Base-by-base conservation (phyloP, 2,329 filamentous ascomycete species). In the Aspergillus ruber region DNA sequence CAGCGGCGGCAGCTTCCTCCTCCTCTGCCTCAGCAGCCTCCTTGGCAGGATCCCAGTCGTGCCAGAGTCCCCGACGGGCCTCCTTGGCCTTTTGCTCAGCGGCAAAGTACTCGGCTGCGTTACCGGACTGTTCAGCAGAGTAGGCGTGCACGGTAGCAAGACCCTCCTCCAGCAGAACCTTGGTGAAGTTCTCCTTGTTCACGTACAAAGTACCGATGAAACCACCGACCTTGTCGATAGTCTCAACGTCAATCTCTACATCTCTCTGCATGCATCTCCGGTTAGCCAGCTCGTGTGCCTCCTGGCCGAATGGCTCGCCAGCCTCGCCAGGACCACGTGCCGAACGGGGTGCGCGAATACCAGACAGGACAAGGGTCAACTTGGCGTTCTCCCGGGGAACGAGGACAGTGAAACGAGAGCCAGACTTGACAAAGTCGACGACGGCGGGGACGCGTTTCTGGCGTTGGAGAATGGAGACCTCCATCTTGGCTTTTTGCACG, bases 381-480 rank as follows among this genome's bases (percentile, higher is more conserved):
- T 96, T 97, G 63, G 91, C 84, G 61, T 89, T 90, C 66, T 98
- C 93, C 32, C 90, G 85, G 42, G 93, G 91, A 43, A 98, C 83
- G 8, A 98, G 76, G 32, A 98, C 78, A 21, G 89, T 95, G 70
- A 97, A 98, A 56, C 93, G 83, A 36, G 90, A 95, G 25, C 88
- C 93, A n/a, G 90, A 88, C 73, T 97, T 96, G 75, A 95, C 93
- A 68, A 94, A 98, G 69, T 98, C 93, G 38, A 98, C 90, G 57
- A 98, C 79, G 9, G 87, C 93, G 6, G 93, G 90, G 3, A 97
- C 85, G 69, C 88, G 91, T 77, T 89, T 91, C 68, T 96, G 90
- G 46, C 91, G 83, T 52, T 93, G 88, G 27, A 98, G 79, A 18
- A 89, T 84, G 9, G 88, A 86, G 33, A 95, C 79, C 68, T 95